These are phyloP conservation scores for Acorus gramineus DNA, from an alignment of 106 monocot species.

Conservation along the genomic window DNA sequence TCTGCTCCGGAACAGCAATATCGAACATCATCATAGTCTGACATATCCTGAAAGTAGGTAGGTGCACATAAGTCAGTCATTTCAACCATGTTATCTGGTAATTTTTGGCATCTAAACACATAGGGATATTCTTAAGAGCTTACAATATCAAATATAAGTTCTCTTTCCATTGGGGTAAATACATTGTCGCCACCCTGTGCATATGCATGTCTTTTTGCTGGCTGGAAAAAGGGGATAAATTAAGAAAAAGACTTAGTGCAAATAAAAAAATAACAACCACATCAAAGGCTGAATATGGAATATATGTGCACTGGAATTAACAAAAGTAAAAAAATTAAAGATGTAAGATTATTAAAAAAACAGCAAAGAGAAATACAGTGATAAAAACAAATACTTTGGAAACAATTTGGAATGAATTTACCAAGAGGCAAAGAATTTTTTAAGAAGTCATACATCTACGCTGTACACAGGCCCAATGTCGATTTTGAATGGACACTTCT, in stretches of 20 bases:
- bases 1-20: constrained; percentile 97
- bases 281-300: no score
- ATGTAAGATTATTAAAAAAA: background rate
- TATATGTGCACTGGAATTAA: no score
- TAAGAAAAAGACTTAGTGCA: background rate
- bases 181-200: constrained; percentile 56
- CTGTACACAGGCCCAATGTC: constrained; percentile 91
- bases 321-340: no score
- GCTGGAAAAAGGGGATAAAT: constrained; percentile 27
- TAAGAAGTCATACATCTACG: constrained; percentile 46
- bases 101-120: background rate
- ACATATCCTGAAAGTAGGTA: constrained; percentile 54
- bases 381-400: constrained; percentile 3
- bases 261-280: background rate
- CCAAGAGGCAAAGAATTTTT: background rate
- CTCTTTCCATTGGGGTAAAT: constrained; percentile 74
- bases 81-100: background rate
- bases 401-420: background rate
- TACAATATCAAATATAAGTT: constrained; percentile 98
- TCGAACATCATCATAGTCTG: constrained; percentile 94
- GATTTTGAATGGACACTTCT: constrained; percentile 80
- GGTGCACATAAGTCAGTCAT: background rate
- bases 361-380: background rate
- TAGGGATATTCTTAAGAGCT: constrained; percentile 14
- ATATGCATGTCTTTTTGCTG: constrained; percentile 77